Conservation (phyloP, 1,284 basidiomycete species). For the Trichosporon sp. region DNA sequence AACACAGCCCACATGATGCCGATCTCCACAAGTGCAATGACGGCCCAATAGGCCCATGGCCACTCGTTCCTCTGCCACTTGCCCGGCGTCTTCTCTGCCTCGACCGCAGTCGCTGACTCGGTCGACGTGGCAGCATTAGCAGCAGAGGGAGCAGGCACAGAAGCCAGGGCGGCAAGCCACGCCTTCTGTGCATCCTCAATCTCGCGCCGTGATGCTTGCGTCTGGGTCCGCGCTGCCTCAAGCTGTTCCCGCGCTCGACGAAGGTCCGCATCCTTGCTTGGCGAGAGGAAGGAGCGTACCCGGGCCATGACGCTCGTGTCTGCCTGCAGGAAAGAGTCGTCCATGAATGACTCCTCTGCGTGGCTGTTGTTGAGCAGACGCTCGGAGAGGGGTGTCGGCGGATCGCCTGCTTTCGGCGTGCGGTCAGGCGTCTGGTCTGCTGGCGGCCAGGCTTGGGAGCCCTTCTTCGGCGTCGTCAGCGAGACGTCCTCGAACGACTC, state of each 20-base stretch:
- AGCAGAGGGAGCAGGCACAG: not conserved
- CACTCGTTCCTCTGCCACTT: not conserved
- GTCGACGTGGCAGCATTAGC: not conserved
- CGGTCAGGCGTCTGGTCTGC: not conserved
- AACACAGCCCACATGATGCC: slow-evolving; percentile 39
- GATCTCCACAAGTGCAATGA: slow-evolving; percentile 29
- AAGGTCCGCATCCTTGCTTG: slow-evolving; percentile 2
- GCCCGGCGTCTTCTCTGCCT: not conserved
- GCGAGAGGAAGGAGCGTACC: not conserved
- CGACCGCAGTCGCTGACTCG: not conserved
- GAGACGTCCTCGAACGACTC: not conserved
- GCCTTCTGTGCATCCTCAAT: slow-evolving; percentile 10
- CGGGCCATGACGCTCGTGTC: not conserved
- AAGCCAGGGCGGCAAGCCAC: slow-evolving; percentile 11
- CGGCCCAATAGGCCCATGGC: not conserved
- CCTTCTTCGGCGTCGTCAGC: not conserved
- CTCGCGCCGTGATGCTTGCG: slow-evolving; percentile 1
- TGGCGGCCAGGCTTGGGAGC: not conserved
- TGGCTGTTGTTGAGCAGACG: not conserved
- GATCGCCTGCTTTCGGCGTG: too few relatives aligned
- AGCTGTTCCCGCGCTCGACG: slow-evolving; percentile 10
- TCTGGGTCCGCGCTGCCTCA: slow-evolving; percentile 6
- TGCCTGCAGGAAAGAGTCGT: not conserved
- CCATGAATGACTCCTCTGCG: not conserved
- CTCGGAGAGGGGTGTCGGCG: not conserved